phyloP scores from a whole-genome alignment of 495 filamentous ascomycete species.

The Penicillium salamii region DNA sequence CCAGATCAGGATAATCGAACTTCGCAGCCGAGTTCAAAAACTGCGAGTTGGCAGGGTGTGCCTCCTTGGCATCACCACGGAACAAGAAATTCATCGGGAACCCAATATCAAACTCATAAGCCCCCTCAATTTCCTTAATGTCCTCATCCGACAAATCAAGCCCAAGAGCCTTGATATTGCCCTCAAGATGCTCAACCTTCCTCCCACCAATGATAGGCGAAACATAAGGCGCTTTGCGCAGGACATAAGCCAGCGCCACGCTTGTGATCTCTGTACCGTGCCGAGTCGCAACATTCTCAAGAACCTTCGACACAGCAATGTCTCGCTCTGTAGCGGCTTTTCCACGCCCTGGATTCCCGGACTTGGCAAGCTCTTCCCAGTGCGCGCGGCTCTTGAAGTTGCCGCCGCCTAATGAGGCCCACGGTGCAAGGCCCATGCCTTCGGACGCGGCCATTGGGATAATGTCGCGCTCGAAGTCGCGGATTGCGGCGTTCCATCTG shows the following conservation, averaged over 20 bases:
- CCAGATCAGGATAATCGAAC: conserved; percentile 26
- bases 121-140: conserved; percentile 58
- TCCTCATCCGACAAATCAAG: conserved; percentile 56
- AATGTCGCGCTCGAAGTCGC: conserved; percentile 35
- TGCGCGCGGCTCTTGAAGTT: conserved; percentile 27
- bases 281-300: conserved; percentile 57
- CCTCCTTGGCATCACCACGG: conserved; percentile 15
- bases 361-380: conserved; percentile 24
- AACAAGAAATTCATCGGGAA: conserved; percentile 54
- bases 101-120: conserved; percentile 56
- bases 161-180: conserved; percentile 60
- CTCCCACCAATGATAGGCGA: conserved; percentile 71
- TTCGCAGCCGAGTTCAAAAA: conserved; percentile 18
- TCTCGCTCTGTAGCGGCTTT: conserved; percentile 35
- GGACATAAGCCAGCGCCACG: conserved; percentile 55
- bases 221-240: conserved; percentile 59
- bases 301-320: conserved; percentile 49
- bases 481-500: conserved; percentile 16
- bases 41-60: conserved; percentile 12
- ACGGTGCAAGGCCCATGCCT: conserved; percentile 39
- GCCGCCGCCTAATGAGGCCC: conserved; percentile 27
- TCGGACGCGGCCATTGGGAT: conserved; percentile 33
- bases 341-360: conserved; percentile 29
- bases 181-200: conserved; percentile 62
- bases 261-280: conserved; percentile 44